Evolutionary conservation across 2,329 filamentous ascomycete species (phyloP).

Genomic region (Stagonosporopsis tanaceti): DNA sequence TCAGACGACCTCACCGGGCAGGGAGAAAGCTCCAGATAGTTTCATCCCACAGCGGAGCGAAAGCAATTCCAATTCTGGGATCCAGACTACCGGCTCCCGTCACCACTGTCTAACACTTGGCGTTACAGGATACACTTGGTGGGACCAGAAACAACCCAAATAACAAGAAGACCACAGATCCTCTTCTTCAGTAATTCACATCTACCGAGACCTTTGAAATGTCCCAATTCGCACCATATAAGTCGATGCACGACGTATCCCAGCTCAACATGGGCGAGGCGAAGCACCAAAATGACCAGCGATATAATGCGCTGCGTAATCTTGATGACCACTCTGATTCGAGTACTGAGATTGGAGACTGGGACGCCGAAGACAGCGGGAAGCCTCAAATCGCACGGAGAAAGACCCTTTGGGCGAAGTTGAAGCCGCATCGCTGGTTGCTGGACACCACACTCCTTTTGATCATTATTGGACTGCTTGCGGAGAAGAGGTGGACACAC

Average conservation of each 20-base stretch:
- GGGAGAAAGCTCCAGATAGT: not conserved
- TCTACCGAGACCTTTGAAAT: not conserved
- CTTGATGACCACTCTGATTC: conserved; percentile 34
- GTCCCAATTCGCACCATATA: conserved; percentile 19
- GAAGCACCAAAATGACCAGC: conserved; percentile 30
- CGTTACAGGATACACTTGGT: conserved; percentile 37
- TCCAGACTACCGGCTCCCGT: not conserved
- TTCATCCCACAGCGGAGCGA: not conserved
- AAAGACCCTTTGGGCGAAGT: conserved; percentile 22
- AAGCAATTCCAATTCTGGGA: not conserved
- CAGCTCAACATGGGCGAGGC: conserved; percentile 15
- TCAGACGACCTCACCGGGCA: not conserved
- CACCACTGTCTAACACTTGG: conserved; percentile 31
- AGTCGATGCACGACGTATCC: conserved; percentile 26
- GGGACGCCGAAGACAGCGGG: conserved; percentile 25
- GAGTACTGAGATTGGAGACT: conserved; percentile 40
- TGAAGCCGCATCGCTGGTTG: conserved; percentile 36
- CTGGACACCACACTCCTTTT: conserved; percentile 40
- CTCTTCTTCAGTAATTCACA: not conserved
- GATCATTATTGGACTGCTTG: conserved; percentile 38
- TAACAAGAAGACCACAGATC: not conserved
- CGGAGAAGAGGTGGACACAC: conserved; percentile 34
- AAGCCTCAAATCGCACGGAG: conserved; percentile 16
- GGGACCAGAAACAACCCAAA: conserved; percentile 14
- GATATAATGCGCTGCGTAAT: conserved; percentile 37